Base-by-base conservation (phyloP, 371 early-diverging fungal genomes). In the Phascolomyces articulosus region DNA sequence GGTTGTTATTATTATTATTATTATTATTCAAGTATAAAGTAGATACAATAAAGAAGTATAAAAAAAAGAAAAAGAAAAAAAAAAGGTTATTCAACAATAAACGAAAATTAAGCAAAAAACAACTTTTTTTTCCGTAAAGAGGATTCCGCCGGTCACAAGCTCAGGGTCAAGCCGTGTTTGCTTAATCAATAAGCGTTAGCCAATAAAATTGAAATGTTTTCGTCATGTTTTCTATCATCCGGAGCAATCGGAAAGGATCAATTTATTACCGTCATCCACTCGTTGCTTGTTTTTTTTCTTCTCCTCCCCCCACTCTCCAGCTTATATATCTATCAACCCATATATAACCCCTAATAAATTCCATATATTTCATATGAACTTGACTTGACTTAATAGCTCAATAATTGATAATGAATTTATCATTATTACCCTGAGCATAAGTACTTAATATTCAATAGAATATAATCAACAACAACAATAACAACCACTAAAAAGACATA, bases 171-270 rank as follows among this genome's bases (percentile, higher is more conserved):
- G 23, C 51, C 51, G 51, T 24, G 51, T 24, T 24, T 51, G 51
- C 51, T 51, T 24, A 51, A 51, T 51, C 51, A 51, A 51, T 51
- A 51, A 51, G 51, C 51, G 51, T 51, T 51, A 51, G 21, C 51
- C 51, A 51, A 51, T 51, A 7, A 51, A n/a, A 51, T 11, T n/a
- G 23, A 20, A 4, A 4, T 0, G 6, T 44, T 44, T 44, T 44
- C n/a, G 16, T 3, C 23, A 51, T 51, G 26, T 51, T 51, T 51
- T 51, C 51, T 51, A 51, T 51, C 51, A 51, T 51, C 51, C 51
- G 51, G 51, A 24, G n/a, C 24, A 24, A 18, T 51, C 51, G 51
- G 51, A 51, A n/a, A 51, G 51, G 51, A 24, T 24, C 21, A 24
- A 23, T 24, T 24, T 18, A 51, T 51, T 51, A n/a, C 51, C 51